phyloP scores from a whole-genome alignment of 164 flowering plant genomes.

The Piper betle region DNA sequence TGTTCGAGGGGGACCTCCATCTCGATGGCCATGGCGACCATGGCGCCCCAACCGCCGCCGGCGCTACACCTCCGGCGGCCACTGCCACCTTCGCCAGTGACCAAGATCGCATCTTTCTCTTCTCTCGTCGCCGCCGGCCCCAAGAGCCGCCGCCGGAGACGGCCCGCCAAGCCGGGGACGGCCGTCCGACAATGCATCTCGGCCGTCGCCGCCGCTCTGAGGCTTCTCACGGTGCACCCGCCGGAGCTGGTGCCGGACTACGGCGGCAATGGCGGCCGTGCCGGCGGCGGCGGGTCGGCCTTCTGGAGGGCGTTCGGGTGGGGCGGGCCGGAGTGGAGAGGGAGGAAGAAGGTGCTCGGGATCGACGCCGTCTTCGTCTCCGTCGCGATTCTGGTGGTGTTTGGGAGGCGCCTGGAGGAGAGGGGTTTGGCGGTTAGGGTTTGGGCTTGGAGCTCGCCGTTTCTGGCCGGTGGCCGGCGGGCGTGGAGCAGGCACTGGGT shows the following conservation, averaged over 20 bases:
- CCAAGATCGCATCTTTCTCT: neutral
- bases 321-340: slow-evolving; percentile 1
- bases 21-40: no score
- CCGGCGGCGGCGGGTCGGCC: neutral
- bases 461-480: neutral
- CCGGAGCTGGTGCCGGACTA: slow-evolving; percentile 1
- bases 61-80: no score
- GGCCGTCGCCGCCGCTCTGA: neutral
- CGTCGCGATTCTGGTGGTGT: neutral
- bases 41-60: no score
- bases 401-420: slow-evolving; percentile 2
- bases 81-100: no score
- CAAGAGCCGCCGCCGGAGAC: neutral
- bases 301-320: slow-evolving; percentile 5
- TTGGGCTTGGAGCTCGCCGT: neutral
- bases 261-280: slow-evolving; percentile 1
- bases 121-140: neutral
- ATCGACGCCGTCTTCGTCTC: neutral
- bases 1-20: no score
- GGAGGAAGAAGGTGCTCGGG: neutral
- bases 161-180: slow-evolving; percentile 1
- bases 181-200: slow-evolving; percentile 2
- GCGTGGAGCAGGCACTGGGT: neutral
- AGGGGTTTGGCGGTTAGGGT: slow-evolving; percentile 1
- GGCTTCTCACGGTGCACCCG: neutral